Evolutionary conservation across 345 rosid genomes (phyloP).

Genomic region (Murraya koenigii): DNA sequence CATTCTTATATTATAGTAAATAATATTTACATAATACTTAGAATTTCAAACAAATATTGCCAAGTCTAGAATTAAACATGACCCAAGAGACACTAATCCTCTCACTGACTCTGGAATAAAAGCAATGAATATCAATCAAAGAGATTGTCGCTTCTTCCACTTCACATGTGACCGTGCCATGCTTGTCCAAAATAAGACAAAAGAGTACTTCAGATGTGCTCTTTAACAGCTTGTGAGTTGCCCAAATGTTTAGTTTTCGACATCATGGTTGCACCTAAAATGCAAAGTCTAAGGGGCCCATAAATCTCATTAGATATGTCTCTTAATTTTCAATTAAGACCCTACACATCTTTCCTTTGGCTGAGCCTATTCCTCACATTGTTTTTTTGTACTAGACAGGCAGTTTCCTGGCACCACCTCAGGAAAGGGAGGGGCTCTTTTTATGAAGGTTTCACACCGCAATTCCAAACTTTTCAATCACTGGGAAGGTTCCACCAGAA

Average conservation of each 20-base stretch:
- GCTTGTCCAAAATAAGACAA: neutral
- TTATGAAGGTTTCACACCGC: neutral
- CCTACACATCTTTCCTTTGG: neutral
- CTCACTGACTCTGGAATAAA: neutral
- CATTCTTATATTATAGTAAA: too few species aligned
- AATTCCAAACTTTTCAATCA: neutral
- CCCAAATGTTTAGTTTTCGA: neutral
- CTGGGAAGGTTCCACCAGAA: conserved; percentile 16
- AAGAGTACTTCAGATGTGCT: neutral
- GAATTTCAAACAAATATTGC: neutral
- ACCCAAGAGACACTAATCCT: neutral
- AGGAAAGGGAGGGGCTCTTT: conserved; percentile 6
- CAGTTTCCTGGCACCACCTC: conserved; percentile 15
- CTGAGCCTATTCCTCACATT: neutral
- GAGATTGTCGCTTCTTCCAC: neutral
- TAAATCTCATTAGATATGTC: neutral
- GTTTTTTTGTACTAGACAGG: neutral
- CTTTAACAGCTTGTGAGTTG: neutral
- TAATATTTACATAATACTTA: neutral
- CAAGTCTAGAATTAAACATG: neutral
- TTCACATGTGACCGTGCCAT: neutral
- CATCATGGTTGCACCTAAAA: neutral
- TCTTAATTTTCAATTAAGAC: neutral
- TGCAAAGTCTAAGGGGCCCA: neutral
- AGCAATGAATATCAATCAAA: neutral